Evolutionary conservation across 768 basidiomycete genomes (phyloP), one percentile per base, ranked within the genome.

Genomic region (Boletus speciosus): DNA sequence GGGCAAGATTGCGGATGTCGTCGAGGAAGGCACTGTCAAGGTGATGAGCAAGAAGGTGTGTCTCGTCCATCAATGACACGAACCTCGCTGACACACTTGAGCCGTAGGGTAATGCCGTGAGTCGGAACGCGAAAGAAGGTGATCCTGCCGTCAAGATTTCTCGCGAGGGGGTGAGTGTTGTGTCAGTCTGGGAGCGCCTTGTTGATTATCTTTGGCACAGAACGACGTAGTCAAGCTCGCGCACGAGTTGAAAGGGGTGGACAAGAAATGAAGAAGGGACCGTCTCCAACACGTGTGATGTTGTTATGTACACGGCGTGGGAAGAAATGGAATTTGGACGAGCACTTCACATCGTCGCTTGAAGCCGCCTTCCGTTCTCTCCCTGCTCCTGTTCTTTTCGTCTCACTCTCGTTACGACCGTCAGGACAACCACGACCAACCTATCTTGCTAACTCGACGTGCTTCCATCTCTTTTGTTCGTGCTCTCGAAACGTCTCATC

Each of bases 181-280:
- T 38, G 19, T 44, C 19, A 35, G 21, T 54, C 7, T 37, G 12
- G n/a, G 14, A 8, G 6, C 4, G 5, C 5, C n/a, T 31, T 44
- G 27, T 44, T 43, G 19, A 42, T 9, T 35, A 14, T 32, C 23
- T 39, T 8, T 21, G 23, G 19, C 15, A 21, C 31, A 81, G 77
- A 81, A 79, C 52, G 72, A 80, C 56, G 77, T 78, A 3, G 78
- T 80, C 44, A 81, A 81, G 72, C 67, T 77, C 8, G 77, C 78
- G 0, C 77, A 79, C 52, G 78, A 81, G 64, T 55, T 81, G 56
- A 76, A 78, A 38, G 71, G 76, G 54, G 73, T 74, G 12, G 73
- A 74, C 42, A 64, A 72, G 8, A 56, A 29, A 14, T 41, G 41
- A 51, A 19, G 12, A 36, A 27, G 44, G 19, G 21, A 8, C 16